These are phyloP conservation scores for Quercus agrifolia DNA, from an alignment of 306 rosid genomes.

Conservation along the genomic window DNA sequence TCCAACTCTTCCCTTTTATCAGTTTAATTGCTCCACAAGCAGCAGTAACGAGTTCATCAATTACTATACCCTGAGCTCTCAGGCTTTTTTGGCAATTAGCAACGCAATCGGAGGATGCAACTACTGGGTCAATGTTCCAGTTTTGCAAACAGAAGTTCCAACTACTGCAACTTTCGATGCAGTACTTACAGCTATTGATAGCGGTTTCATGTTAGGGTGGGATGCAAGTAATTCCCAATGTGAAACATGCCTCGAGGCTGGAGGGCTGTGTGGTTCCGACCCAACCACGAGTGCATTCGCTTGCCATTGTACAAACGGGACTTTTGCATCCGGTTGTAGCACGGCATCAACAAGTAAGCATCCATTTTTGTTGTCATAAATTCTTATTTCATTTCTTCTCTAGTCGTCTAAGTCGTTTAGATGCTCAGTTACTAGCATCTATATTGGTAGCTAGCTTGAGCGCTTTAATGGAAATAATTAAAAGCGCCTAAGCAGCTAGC, in stretches of 20 bases:
- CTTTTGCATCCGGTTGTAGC: conserved; percentile 28
- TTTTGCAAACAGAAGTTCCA: conserved; percentile 22
- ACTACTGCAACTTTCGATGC: neutral
- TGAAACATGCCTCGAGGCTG: too few relatives aligned
- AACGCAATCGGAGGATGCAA: rapidly evolving
- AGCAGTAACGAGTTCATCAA: rapidly evolving
- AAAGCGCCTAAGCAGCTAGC: too few relatives aligned
- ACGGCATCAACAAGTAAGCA: conserved; percentile 16
- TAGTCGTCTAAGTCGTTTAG: neutral
- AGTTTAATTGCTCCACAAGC: too few relatives aligned
- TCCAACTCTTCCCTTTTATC: too few relatives aligned
- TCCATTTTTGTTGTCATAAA: neutral
- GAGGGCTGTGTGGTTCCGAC: too few relatives aligned
- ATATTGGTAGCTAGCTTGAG: neutral
- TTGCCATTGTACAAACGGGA: too few relatives aligned
- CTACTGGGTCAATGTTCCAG: conserved; percentile 14
- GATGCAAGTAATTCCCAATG: neutral
- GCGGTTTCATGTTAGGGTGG: conserved; percentile 52
- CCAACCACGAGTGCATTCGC: too few relatives aligned
- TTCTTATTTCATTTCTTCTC: neutral
- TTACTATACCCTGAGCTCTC: too few relatives aligned
- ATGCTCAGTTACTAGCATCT: neutral
- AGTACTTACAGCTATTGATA: conserved; percentile 28
- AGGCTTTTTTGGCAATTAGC: too few relatives aligned
- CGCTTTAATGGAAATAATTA: neutral